These are phyloP conservation scores for Coemansia aciculifera DNA, from an alignment of 192 early-diverging fungal species.

Conservation along the genomic window DNA sequence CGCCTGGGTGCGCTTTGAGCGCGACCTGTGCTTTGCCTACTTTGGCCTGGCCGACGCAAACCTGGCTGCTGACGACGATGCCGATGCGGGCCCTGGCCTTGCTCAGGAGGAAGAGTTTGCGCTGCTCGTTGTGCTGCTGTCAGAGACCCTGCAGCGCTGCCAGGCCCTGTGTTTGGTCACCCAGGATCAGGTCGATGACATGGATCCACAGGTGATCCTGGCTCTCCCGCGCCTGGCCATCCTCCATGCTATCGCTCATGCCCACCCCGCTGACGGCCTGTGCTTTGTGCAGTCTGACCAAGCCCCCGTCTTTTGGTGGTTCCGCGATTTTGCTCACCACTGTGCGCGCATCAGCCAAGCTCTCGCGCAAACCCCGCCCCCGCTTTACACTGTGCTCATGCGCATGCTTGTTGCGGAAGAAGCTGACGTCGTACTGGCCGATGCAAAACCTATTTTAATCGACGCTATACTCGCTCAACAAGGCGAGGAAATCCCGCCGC, in stretches of 20 bases:
- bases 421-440: conserved; percentile 29
- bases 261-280: conserved; percentile 57
- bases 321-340: conserved; percentile 51
- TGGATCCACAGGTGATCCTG: conserved; percentile 63
- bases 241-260: conserved; percentile 55
- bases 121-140: conserved; percentile 61
- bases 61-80: conserved; percentile 18
- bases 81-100: conserved; percentile 16
- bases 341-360: conserved; percentile 27
- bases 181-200: conserved; percentile 52
- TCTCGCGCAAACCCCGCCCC: conserved; percentile 6
- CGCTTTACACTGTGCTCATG: conserved; percentile 32
- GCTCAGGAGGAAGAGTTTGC: conserved; percentile 44
- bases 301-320: conserved; percentile 61
- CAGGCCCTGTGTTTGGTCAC: conserved; percentile 32
- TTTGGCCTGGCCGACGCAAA: conserved; percentile 60
- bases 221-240: conserved; percentile 64
- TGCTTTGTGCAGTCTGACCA: conserved; percentile 57
- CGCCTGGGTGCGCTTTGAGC: conserved; percentile 68
- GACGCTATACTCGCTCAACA: not conserved
- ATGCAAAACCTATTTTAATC: not conserved
- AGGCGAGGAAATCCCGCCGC: not conserved
- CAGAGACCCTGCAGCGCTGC: conserved; percentile 60
- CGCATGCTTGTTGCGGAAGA: conserved; percentile 44
- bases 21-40: conserved; percentile 70